Evolutionary conservation across 2,329 filamentous ascomycete species (phyloP).

Genomic region (Xylariaceae sp.): DNA sequence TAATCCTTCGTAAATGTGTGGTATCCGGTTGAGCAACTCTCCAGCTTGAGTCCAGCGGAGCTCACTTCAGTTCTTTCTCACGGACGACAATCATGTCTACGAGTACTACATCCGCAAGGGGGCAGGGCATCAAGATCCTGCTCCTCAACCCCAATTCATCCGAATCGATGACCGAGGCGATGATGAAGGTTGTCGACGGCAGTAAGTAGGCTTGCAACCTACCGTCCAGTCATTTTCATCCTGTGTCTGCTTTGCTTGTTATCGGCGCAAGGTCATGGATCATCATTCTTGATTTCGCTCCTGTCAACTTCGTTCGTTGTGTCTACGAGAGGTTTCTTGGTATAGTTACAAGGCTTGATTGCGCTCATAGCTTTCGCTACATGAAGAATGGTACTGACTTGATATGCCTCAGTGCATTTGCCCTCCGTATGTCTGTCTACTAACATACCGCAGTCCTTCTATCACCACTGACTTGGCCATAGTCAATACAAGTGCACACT

Average conservation of each 20-base stretch:
- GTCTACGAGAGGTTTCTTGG: too few species aligned
- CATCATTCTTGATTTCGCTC: neutral
- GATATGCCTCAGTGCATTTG: slow-evolving; percentile 30
- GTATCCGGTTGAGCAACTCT: too few species aligned
- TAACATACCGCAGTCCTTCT: neutral
- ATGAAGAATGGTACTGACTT: neutral
- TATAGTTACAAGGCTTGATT: too few species aligned
- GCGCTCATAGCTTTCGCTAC: neutral
- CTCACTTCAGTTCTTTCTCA: too few species aligned
- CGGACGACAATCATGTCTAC: slow-evolving; percentile 16
- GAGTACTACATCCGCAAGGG: slow-evolving; percentile 23
- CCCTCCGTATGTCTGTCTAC: slow-evolving; percentile 32
- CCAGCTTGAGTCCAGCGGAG: too few species aligned
- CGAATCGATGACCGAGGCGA: slow-evolving; percentile 61
- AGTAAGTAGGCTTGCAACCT: slow-evolving; percentile 13
- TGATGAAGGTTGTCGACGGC: slow-evolving; percentile 47
- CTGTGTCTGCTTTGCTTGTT: neutral
- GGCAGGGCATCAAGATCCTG: slow-evolving; percentile 48
- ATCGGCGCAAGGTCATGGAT: neutral
- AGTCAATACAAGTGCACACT: slow-evolving; percentile 49
- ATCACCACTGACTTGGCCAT: neutral
- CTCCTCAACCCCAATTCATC: slow-evolving; percentile 80
- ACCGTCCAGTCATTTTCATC: neutral
- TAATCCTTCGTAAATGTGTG: too few species aligned
- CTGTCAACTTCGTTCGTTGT: too few species aligned